Base-by-base conservation (phyloP, 192 early-diverging fungal species). In the Coemansia sp. region DNA sequence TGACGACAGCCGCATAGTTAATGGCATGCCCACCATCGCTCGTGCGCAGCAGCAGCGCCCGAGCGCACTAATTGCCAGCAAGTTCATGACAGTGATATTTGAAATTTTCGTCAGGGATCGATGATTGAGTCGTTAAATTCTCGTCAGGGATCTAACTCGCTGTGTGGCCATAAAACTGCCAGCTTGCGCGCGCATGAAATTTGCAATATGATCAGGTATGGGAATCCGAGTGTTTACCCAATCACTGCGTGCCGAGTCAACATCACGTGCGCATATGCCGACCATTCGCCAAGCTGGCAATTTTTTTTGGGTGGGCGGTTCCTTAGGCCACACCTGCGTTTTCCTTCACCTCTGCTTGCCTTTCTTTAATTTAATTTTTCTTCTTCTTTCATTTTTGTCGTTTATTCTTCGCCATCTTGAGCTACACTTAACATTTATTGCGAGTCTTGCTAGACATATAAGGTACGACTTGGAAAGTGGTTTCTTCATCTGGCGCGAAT, bases 231-330 rank as follows among this genome's bases (percentile, higher is more conserved):
- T 32, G n/a, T 55, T 39, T 68, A 67, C 63, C 78, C 73, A 81
- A 81, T 81, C 63, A 63, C 59, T 45, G 56, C 45, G 40, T 66
- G 78, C 78, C 73, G 67, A 75, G 69, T 72, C 73, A 67, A 61
- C 73, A 38, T 40, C 45, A 64, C 67, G 56, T 74, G 62, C 30
- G 47, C 44, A 27, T 15, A 40, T 39, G n/a, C 39, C 27, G 12
- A 24, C 49, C 49, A 52, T 52, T 52, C 49, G 49, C 49, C 49
- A 52, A 29, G 53, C 37, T 39, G 22, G 27, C n/a, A 56, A 56
- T 64, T 47, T 49, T 52, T 64, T 52, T 38, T 7, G 63, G n/a
- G 18, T n/a, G n/a, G n/a, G 30, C 39, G 45, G 30, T 20, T 16
- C 29, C 32, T 53, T 32, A 8, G 29, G 9, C 50, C 20, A 60